Base-by-base conservation (phyloP, 495 filamentous ascomycete species). In the Penicillium simplicissimum region DNA sequence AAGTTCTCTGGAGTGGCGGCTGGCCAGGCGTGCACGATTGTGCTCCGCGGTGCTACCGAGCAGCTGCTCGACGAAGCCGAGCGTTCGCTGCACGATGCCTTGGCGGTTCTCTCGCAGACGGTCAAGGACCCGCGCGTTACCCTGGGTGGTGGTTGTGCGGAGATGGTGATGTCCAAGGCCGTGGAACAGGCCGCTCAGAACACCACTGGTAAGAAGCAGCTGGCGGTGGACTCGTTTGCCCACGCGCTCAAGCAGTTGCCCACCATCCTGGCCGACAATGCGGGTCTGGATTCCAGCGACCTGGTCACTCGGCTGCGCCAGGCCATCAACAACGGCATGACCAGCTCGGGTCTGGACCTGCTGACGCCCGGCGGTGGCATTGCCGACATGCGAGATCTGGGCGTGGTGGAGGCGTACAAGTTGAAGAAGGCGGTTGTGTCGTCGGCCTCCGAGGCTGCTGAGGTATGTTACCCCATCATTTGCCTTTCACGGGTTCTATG, bases 351-450 rank as follows among this genome's bases (percentile, higher is more conserved):
- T 15, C 72, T 98, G 65, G 95, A 98, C 73, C 78, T 98, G 62
- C 80, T 90, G 75, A 90, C 90, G 0, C 92, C 94, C 5, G 94
- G 94, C 33, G 96, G 96, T 47, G 92, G 92, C 37, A 93, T 98
- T 73, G 85, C 93, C 8, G 94, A 98, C 72, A 98, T 98, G 95
- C 85, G 93, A 47, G 91, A 98, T 69, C 75, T 96, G 57, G 96
- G 95, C 23, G 93, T 98, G n/a, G 89, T 98, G 70, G 95, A 98
- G 79, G 96, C 92, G 70, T 98, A 97, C 82, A 98, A 98, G 82
- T 78, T 98, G 72, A 98, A 98, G 85, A 89, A 88, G 73, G 95
- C 95, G 14, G 95, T 98, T 58, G 95, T 98, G 37, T 91, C 88
- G 25, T 96, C 92, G 58, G 95, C 95, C 13, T 93, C 90, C 23